Evolutionary conservation across 768 basidiomycete species (phyloP).

Genomic region (Tricholoma terreum): DNA sequence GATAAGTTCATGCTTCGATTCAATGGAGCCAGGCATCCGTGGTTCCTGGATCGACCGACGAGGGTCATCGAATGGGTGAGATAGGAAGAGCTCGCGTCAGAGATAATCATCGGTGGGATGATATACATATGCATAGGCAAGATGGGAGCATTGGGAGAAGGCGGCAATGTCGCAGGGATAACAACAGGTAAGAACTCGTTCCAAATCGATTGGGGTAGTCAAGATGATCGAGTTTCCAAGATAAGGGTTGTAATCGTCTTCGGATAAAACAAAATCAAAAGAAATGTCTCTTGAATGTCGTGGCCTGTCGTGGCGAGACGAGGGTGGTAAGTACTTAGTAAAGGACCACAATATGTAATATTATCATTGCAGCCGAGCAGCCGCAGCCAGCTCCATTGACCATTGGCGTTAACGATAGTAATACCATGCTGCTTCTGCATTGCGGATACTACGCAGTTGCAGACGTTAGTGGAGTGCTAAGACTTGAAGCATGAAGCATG

Average conservation of each 20-base stretch:
- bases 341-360: too few relatives aligned
- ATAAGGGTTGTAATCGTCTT: not conserved
- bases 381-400: too few relatives aligned
- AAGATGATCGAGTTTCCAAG: not conserved
- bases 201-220: slow-evolving; percentile 47
- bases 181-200: slow-evolving; percentile 63
- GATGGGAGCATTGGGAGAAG: slow-evolving; percentile 54
- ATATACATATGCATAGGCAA: slow-evolving; percentile 49
- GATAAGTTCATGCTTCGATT: slow-evolving; percentile 13
- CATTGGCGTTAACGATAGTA: too few relatives aligned
- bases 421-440: too few relatives aligned
- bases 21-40: not conserved
- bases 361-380: too few relatives aligned
- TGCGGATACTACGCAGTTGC: too few relatives aligned
- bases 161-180: slow-evolving; percentile 54
- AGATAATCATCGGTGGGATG: slow-evolving; percentile 51
- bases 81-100: slow-evolving; percentile 66
- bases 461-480: too few relatives aligned
- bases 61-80: slow-evolving; percentile 64
- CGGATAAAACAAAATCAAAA: not conserved
- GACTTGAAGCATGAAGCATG: too few relatives aligned
- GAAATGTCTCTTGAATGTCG: too few relatives aligned
- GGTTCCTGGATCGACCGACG: slow-evolving; percentile 17
- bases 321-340: too few relatives aligned
- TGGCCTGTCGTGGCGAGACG: too few relatives aligned